Evolutionary conservation across 345 rosid species (phyloP).

Genomic region (Syzygium oleosum): DNA sequence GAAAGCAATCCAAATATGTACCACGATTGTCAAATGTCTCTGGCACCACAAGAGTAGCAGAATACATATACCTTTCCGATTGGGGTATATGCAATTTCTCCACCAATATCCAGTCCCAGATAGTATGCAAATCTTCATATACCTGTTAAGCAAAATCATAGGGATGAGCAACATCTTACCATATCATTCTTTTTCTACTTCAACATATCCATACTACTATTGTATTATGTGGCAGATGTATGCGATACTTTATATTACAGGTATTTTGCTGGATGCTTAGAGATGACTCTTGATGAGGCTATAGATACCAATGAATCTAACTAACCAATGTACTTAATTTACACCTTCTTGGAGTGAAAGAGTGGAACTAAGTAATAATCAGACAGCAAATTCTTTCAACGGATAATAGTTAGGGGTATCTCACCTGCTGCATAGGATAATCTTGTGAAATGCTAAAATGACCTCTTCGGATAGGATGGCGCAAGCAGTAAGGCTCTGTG

Average conservation of each 20-base stretch:
- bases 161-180: neutral
- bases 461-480: slow-evolving; percentile 84
- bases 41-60: slow-evolving; percentile 77
- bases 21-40: slow-evolving; percentile 85
- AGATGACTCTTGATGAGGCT: neutral
- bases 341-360: neutral
- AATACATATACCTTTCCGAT: slow-evolving; percentile 55
- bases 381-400: neutral
- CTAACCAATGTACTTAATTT: neutral
- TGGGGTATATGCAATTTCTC: slow-evolving; percentile 59
- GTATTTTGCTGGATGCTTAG: neutral
- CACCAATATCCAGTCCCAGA: slow-evolving; percentile 83
- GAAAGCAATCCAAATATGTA: slow-evolving; percentile 11
- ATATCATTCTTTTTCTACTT: neutral
- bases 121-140: slow-evolving; percentile 64
- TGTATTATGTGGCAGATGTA: neutral
- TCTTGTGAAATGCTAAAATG: slow-evolving; percentile 81
- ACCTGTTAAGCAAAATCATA: slow-evolving; percentile 38
- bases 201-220: neutral
- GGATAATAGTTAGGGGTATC: neutral
- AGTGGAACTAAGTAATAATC: neutral
- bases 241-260: neutral
- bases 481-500: slow-evolving; percentile 66
- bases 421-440: slow-evolving; percentile 80
- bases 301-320: neutral